Conservation (phyloP, 345 rosid species). For the Combretum micranthum region DNA sequence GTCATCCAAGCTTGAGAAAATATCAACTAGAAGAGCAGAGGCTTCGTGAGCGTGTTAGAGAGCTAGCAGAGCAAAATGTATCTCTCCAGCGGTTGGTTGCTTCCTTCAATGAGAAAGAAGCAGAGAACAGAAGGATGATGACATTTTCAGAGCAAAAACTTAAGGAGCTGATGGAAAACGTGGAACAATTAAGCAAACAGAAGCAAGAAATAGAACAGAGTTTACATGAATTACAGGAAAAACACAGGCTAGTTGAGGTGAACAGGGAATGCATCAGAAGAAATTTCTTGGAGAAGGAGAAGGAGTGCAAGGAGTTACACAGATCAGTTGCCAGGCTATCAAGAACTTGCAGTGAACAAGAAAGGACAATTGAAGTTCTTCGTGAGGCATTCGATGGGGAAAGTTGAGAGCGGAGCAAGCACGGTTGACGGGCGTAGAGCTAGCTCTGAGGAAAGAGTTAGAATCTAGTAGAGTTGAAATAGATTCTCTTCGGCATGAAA, state of each 20-base stretch:
- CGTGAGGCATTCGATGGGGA: conserved; percentile 43
- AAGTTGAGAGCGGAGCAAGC: conserved; percentile 72
- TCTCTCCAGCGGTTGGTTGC: conserved; percentile 83
- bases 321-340: conserved; percentile 58
- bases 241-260: conserved; percentile 39
- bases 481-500: conserved; percentile 80
- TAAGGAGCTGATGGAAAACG: conserved; percentile 41
- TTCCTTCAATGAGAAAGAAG: conserved; percentile 57
- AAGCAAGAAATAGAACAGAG: conserved; percentile 42
- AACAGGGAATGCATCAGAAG: conserved; percentile 46
- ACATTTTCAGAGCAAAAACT: conserved; percentile 52
- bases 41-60: conserved; percentile 89
- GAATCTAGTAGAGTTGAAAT: conserved; percentile 57
- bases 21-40: conserved; percentile 80
- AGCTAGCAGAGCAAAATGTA: conserved; percentile 96
- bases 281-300: conserved; percentile 74
- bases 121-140: conserved; percentile 51
- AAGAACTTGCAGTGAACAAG: conserved; percentile 80
- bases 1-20: conserved; percentile 77
- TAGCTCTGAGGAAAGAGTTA: conserved; percentile 66
- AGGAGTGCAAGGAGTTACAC: conserved; percentile 85
- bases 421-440: conserved; percentile 78
- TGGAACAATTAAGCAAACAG: conserved; percentile 44
- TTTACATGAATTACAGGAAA: conserved; percentile 51
- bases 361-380: conserved; percentile 79